A percentile compares a stretch with the other conserved stretches of the same genome.
These are phyloP conservation scores for Camelina hispida DNA, from an alignment of 345 rosid genomes.

Conservation along the genomic window DNA sequence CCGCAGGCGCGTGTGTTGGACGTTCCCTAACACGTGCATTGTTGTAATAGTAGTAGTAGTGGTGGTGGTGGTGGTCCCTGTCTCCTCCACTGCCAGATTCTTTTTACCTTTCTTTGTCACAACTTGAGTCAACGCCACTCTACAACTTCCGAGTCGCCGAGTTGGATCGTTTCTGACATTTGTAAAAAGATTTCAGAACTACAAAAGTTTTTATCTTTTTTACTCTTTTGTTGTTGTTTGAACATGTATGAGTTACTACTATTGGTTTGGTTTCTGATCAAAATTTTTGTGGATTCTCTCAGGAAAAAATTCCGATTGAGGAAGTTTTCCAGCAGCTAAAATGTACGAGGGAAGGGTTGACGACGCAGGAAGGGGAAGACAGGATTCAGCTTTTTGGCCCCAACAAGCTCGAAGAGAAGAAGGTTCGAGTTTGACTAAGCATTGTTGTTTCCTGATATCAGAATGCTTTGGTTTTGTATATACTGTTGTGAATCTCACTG, in stretches of 20 bases:
- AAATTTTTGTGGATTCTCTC: slow-evolving; percentile 35
- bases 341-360: slow-evolving; percentile 79
- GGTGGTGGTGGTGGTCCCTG: slow-evolving; percentile 43
- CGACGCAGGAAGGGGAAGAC: slow-evolving; percentile 73
- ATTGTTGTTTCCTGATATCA: slow-evolving; percentile 17
- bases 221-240: slow-evolving; percentile 14
- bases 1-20: slow-evolving; percentile 41
- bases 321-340: slow-evolving; percentile 87
- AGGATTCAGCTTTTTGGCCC: slow-evolving; percentile 82
- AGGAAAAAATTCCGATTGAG: slow-evolving; percentile 84
- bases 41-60: slow-evolving; percentile 19
- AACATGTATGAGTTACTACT: neutral
- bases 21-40: slow-evolving; percentile 37
- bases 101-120: slow-evolving; percentile 38
- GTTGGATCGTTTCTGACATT: slow-evolving; percentile 24
- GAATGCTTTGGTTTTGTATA: slow-evolving; percentile 4
- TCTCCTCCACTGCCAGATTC: slow-evolving; percentile 40
- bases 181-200: slow-evolving; percentile 10
- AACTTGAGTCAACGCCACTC: slow-evolving; percentile 42
- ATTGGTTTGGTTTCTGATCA: slow-evolving; percentile 12
- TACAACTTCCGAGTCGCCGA: slow-evolving; percentile 31
- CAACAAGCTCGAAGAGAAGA: slow-evolving; percentile 95
- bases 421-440: slow-evolving; percentile 44
- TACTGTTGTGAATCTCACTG: neutral
- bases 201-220: neutral